Evolutionary conservation across 495 filamentous ascomycete species (phyloP).

Genomic region (Aspergillus kassunensis): DNA sequence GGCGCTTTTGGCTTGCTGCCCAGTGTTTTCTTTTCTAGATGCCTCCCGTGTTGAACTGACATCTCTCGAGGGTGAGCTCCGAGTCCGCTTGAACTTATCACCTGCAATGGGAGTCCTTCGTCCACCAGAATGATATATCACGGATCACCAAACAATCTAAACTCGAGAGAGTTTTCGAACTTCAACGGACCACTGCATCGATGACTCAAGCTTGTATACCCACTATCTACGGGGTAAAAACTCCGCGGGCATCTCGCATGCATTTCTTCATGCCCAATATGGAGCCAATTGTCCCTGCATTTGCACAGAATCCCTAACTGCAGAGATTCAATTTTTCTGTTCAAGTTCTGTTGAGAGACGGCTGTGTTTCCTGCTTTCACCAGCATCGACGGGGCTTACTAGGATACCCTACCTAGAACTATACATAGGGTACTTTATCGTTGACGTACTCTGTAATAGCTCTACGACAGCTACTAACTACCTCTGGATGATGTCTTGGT

Average conservation of each 20-base stretch:
- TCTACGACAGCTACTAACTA: too few species aligned
- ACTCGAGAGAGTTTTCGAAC: background rate
- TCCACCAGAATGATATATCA: too few species aligned
- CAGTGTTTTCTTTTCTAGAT: background rate
- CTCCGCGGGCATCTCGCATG: background rate
- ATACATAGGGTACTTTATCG: too few species aligned
- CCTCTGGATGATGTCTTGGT: too few species aligned
- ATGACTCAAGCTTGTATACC: background rate
- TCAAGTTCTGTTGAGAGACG: too few species aligned
- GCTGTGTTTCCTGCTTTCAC: too few species aligned
- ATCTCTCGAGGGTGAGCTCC: too few species aligned
- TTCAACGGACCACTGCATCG: background rate
- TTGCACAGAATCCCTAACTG: background rate
- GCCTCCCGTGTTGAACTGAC: background rate
- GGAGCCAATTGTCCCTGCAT: conserved; percentile 3
- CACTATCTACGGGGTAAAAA: conserved; percentile 6
- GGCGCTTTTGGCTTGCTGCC: conserved; percentile 1
- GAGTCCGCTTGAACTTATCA: too few species aligned
- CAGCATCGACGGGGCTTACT: background rate
- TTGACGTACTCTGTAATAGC: too few species aligned
- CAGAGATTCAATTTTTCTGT: background rate
- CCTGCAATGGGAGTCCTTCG: background rate
- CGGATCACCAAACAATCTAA: background rate
- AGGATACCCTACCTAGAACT: too few species aligned
- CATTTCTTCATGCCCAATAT: conserved; percentile 14